Evolutionary conservation across 2,329 filamentous ascomycete species (phyloP), one percentile per base, ranked within the genome.

Genomic region (Blastomyces silverae): DNA sequence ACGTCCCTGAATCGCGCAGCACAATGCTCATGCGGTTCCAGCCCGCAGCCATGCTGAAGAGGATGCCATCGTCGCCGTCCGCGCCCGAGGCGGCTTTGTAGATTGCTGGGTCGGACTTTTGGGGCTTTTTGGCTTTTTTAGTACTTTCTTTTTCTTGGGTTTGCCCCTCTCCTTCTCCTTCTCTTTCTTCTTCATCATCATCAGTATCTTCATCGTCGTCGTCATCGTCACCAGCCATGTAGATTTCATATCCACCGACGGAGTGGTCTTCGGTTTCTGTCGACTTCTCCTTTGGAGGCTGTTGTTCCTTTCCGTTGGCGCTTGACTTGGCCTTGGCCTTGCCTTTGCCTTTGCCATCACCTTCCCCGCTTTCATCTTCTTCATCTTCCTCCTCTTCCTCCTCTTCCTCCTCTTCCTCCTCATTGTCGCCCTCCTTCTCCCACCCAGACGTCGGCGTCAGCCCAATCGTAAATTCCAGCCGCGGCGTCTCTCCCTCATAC

Each of bases 11-110:
- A 74, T 99, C 94, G 65, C 94, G 85, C 70, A 97, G 80, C 42
- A 97, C 94, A 69, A 99, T 86, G 68, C 89, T 92, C 80, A 99
- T 83, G 68, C 89, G 91, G 77, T 97, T 97, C 94, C 94, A 99
- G 8, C 81, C 80, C 1, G 88, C 86, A 0, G 86, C 82, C 71
- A 87, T 87, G 58, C 84, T 87, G 74, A 90, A 89, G 44, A 90
- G 76, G 62, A 90, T 85, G 0, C 86, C 86, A 69, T 89, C 88
- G 65, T 96, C 92, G 63, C 71, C 83, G 22, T 74, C 76, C 31
- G 75, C 93, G 25, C 73, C 76, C 28, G 76, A 76, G 62, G 84
- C 83, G 0, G 89, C 84, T 75, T 89, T 88, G 82, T 99, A 99
- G 61, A 99, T 84, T 10, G 94, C 94, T 0, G 93, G 92, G 75